Conservation (phyloP, 208 protist genomes). For the Leishmania braziliensis region DNA sequence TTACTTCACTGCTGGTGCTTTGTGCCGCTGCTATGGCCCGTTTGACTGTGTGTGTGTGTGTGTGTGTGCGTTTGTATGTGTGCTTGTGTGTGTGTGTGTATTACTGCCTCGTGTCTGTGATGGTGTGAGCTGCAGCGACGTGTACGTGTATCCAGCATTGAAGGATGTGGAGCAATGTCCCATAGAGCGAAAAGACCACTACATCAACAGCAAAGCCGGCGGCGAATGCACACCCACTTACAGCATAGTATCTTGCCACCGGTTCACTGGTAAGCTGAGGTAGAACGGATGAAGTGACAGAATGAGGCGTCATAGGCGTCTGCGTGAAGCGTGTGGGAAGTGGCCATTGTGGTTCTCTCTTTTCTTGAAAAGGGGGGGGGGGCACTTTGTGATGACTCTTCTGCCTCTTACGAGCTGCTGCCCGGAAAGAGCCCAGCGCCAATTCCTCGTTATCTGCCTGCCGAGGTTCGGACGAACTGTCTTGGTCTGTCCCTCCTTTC, state of each 20-base stretch:
- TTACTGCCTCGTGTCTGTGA: neutral
- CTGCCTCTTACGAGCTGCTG: neutral
- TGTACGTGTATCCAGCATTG: constrained; percentile 9
- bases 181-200: neutral
- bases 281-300: neutral
- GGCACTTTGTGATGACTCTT: neutral
- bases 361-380: neutral
- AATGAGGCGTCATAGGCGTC: neutral
- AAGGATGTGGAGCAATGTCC: neutral
- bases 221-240: neutral
- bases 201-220: neutral
- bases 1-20: neutral
- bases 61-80: neutral
- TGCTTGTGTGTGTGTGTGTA: neutral
- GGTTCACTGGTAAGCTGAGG: neutral
- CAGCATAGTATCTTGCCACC: neutral
- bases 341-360: neutral
- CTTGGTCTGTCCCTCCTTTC: neutral
- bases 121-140: neutral
- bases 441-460: neutral
- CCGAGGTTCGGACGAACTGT: neutral
- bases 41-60: neutral
- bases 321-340: neutral
- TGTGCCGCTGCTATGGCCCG: neutral
- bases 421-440: neutral